Base-by-base conservation (phyloP, 192 early-diverging fungal species). In the Paraglomus occultum region DNA sequence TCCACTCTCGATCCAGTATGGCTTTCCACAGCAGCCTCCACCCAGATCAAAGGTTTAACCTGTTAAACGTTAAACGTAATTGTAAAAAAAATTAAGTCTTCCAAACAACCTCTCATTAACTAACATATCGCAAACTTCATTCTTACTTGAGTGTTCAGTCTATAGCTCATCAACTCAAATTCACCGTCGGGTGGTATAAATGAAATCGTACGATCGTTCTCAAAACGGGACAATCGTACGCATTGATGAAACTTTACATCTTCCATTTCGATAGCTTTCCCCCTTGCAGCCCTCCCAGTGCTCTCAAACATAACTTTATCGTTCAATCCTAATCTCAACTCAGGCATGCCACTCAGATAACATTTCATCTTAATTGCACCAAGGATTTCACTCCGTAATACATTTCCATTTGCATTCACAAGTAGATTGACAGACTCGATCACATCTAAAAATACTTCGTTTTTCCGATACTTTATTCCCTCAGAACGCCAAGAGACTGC, bases 361-460 rank as follows among this genome's bases (percentile, higher is more conserved):
- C 87, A 85, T 67, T 90, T 90, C 91, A 94, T 94, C 71, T 92
- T 91, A 67, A 94, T 77, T 8, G 85, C 85, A 17, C 92, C 92
- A 64, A 90, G 84, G 59, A 94, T 91, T 64, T 94, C 92, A 61
- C 67, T 74, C 14, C 83, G 80, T 47, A 84, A 62, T 11, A 87
- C 79, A 60, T 83, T 87, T 63, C 84, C 82, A 54, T 79, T 83
- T 23, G 77, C 74, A 60, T 89, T 93, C 73, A 99, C 85, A 51
- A 99, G 78, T 68, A 98, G 71, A 73, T 99, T 99, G 47, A 99
- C 95, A 50, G 89, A 90, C 77, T 99, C 97, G 60, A 99, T 92
- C 18, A 99, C 96, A 81, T 99, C 97, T 18, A 99, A 82, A 82
- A 99, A 99, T 11, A 91, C 95, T 76, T 99, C 97, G 75, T 99